These are phyloP conservation scores for Saccharomycopsis sp. DNA, from an alignment of 805 yeast genomes.

Conservation along the genomic window DNA sequence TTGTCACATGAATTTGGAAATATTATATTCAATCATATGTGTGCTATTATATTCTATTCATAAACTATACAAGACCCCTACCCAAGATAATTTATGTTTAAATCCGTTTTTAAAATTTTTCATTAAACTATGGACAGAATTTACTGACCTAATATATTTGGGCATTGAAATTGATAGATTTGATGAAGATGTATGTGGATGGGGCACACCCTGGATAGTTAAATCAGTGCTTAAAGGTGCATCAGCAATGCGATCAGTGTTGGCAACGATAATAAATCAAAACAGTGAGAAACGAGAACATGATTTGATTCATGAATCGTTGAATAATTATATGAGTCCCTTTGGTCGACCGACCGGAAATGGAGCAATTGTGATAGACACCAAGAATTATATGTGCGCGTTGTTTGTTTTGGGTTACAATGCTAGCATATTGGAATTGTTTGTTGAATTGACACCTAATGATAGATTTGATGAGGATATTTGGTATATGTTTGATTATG, in stretches of 20 bases:
- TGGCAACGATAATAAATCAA: constrained; percentile 55
- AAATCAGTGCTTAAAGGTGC: constrained; percentile 52
- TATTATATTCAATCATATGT: constrained; percentile 40
- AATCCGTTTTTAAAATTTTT: constrained; percentile 59
- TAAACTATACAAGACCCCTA: constrained; percentile 32
- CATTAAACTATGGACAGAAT: constrained; percentile 58
- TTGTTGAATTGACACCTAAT: constrained; percentile 39
- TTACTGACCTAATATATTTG: constrained; percentile 49
- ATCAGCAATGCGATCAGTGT: constrained; percentile 52
- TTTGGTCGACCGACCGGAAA: constrained; percentile 53
- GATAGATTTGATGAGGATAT: constrained; percentile 68
- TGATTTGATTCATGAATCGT: constrained; percentile 54
- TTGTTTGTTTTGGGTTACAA: constrained; percentile 43
- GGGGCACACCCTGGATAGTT: constrained; percentile 39
- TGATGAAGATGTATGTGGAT: constrained; percentile 36
- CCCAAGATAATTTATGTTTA: constrained; percentile 34
- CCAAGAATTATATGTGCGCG: constrained; percentile 51
- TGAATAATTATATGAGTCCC: constrained; percentile 58
- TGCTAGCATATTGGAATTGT: constrained; percentile 45
- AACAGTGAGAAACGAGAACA: constrained; percentile 37
- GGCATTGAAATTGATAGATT: constrained; percentile 56
- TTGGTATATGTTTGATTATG: constrained; percentile 52
- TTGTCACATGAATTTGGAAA: constrained; percentile 32
- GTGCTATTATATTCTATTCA: constrained; percentile 38
- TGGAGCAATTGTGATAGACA: constrained; percentile 54